These are phyloP conservation scores for Leishmania major DNA, from an alignment of 208 protist species.

Conservation along the genomic window DNA sequence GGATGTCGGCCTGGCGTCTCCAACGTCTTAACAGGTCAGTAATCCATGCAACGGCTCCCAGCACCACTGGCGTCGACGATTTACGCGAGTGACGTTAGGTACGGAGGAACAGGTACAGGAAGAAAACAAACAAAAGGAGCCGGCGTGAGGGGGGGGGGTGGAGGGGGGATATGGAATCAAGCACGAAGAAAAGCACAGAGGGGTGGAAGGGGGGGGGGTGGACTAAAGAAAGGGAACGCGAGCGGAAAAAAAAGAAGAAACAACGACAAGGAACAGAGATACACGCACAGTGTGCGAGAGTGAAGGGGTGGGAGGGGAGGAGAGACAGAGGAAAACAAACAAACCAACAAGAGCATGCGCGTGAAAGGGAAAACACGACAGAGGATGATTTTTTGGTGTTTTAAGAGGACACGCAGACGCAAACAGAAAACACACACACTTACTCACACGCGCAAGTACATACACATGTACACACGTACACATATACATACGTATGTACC, in stretches of 20 bases:
- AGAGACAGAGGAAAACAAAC: not conserved
- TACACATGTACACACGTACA: slow-evolving; percentile 1
- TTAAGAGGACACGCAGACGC: not conserved
- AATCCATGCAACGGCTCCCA: too few species aligned
- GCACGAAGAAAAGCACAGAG: not conserved
- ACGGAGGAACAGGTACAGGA: not conserved
- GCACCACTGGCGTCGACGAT: not conserved
- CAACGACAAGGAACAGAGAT: not conserved
- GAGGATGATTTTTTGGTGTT: not conserved
- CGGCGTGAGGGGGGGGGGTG: not conserved
- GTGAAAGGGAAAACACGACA: slow-evolving; percentile 10
- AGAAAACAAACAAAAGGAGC: not conserved
- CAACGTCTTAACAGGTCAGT: too few species aligned
- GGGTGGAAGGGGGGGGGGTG: too few species aligned
- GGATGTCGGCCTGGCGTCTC: too few species aligned
- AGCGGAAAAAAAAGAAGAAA: not conserved
- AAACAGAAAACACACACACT: not conserved
- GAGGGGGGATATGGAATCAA: not conserved
- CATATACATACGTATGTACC: not conserved
- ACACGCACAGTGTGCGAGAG: not conserved
- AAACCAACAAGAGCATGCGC: slow-evolving; percentile 6
- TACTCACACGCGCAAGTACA: not conserved
- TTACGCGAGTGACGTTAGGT: too few species aligned
- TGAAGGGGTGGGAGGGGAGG: not conserved
- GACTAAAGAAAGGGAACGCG: too few species aligned